Evolutionary conservation across 2,329 filamentous ascomycete species (phyloP), one percentile per base, ranked within the genome.

Genomic region (Mariannaea elegans): DNA sequence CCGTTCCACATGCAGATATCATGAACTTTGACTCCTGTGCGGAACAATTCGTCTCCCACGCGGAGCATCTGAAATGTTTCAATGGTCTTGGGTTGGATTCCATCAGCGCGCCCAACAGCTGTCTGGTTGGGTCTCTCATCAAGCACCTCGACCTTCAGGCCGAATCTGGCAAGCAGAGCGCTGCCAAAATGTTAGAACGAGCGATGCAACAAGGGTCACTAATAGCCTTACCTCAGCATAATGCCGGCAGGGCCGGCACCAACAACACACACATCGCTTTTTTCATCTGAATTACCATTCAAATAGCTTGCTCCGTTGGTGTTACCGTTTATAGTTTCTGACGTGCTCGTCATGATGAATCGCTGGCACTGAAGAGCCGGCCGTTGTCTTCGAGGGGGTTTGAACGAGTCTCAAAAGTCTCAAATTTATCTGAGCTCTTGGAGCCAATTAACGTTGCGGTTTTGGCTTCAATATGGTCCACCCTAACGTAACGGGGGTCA

Each of bases 71-170:
- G 85, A 67, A 92, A 84, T 0, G 90, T 92, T 77, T 92, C 90
- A 66, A 93, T 90, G 0, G 89, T 90, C 77, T 92, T 92, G 34
- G 90, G 90, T 69, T 92, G 90, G 49, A 92, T 80, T 27, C 90
- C 90, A 73, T 92, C 90, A 57, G 89, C 89, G 67, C 81, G 82
- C 63, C 89, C 89, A 7, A 87, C 88, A 4, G 84, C 80, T 1
- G 90, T 93, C 67, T 86, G 85, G 68, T 89, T 84, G 23, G 84
- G 78, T 61, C 89, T 79, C 71, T 92, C 88, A 75, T 92, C 90
- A 46, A 92, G 80, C 38, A 91, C 81, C 27, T 82, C 81, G 3
- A 85, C 82, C 55, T 84, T 84, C 67, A 91, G 85, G 10, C 89
- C 89, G 75, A 59, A 79, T 32, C 56, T 62, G 18, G 56, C 61